Percentiles rank a stretch among this genome's conserved stretches.
Conservation (phyloP, 257 asterid species). For the Capsicum chinense region DNA sequence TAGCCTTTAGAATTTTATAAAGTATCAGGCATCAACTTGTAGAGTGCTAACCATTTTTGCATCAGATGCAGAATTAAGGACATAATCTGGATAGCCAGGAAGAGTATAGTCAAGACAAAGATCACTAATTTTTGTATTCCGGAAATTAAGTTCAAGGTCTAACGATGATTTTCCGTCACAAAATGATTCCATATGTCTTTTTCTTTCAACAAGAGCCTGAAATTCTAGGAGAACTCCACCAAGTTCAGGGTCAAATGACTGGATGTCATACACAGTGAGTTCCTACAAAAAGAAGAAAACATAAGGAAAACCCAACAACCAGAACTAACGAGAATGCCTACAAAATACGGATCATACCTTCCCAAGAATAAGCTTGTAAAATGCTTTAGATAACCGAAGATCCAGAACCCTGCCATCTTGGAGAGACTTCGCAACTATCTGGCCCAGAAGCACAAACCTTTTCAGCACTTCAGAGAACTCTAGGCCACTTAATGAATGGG, state of each 20-base stretch:
- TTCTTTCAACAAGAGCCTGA: slow-evolving; percentile 77
- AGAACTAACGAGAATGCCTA: slow-evolving; percentile 22
- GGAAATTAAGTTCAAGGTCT: slow-evolving; percentile 51
- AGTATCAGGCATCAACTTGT: slow-evolving; percentile 30
- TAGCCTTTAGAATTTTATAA: slow-evolving; percentile 30
- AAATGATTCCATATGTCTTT: slow-evolving; percentile 48
- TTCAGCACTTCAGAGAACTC: slow-evolving; percentile 59
- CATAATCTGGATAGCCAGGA: slow-evolving; percentile 95
- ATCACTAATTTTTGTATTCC: slow-evolving; percentile 73
- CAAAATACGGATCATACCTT: slow-evolving; percentile 55
- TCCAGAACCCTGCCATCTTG: slow-evolving; percentile 93
- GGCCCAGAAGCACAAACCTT: slow-evolving; percentile 78
- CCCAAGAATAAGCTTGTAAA: slow-evolving; percentile 82
- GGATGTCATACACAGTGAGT: slow-evolving; percentile 74
- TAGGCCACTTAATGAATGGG: slow-evolving; percentile 40
- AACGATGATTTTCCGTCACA: slow-evolving; percentile 40
- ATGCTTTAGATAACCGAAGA: slow-evolving; percentile 85
- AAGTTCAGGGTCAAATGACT: slow-evolving; percentile 79
- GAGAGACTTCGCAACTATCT: slow-evolving; percentile 84
- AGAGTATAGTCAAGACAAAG: slow-evolving; percentile 87
- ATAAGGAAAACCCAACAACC: slow-evolving; percentile 25
- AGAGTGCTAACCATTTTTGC: slow-evolving; percentile 64
- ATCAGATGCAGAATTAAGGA: slow-evolving; percentile 48
- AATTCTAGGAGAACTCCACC: slow-evolving; percentile 81
- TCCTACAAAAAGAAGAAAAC: slow-evolving; percentile 56